A percentile compares a stretch with the other conserved stretches of the same genome.
phyloP scores from a whole-genome alignment of 352 stramenopile species.

The Globisporangium orthogonon region DNA sequence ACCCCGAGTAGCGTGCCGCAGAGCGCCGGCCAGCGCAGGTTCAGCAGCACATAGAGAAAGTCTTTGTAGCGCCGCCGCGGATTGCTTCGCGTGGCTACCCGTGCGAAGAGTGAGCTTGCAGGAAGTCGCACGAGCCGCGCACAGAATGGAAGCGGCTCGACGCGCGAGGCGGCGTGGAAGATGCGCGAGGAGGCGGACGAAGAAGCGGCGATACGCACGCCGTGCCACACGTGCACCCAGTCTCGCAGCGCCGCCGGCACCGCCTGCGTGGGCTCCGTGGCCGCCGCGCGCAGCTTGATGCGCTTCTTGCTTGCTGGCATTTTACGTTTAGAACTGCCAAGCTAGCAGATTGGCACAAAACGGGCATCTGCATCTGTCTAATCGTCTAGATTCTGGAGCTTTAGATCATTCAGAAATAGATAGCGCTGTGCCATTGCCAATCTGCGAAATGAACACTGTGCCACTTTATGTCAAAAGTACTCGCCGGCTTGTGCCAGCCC shows the following conservation, averaged over 20 bases:
- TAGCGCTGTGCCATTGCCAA: no score
- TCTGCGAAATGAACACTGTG: no score
- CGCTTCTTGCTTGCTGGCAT: slow-evolving; percentile 81
- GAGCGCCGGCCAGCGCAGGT: slow-evolving; percentile 77
- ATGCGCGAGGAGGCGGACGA: slow-evolving; percentile 19
- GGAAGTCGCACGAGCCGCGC: slow-evolving; percentile 63
- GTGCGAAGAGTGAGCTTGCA: slow-evolving; percentile 68
- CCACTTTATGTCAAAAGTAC: no score
- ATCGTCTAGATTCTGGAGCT: no score
- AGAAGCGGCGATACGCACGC: slow-evolving; percentile 40
- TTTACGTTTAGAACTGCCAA: neutral
- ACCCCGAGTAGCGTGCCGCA: slow-evolving; percentile 46
- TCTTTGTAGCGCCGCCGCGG: slow-evolving; percentile 74
- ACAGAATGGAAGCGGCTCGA: slow-evolving; percentile 64
- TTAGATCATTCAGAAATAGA: no score
- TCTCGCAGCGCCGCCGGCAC: slow-evolving; percentile 55
- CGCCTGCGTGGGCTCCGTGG: slow-evolving; percentile 38
- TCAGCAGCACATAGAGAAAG: slow-evolving; percentile 76
- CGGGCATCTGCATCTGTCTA: no score
- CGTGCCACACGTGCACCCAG: slow-evolving; percentile 82
- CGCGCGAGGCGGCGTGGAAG: slow-evolving; percentile 58
- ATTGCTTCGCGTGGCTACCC: slow-evolving; percentile 50
- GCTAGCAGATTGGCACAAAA: no score
- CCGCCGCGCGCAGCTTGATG: slow-evolving; percentile 49
- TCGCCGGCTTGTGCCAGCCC: no score